Evolutionary conservation across 179 eudicot genomes (phyloP).

Genomic region (Sideroxylon spinosum): DNA sequence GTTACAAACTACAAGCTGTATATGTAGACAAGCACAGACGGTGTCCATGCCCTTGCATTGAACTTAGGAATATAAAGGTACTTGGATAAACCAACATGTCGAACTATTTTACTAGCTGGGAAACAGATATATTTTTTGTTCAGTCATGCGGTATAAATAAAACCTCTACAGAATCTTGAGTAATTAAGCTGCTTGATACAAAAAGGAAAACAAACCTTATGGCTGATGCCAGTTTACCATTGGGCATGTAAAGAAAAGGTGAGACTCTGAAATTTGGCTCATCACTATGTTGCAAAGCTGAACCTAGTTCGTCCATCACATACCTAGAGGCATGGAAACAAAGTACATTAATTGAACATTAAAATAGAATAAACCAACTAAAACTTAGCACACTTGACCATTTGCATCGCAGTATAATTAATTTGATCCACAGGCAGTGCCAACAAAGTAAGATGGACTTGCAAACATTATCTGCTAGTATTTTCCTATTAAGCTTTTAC

Average conservation of each 20-base stretch:
- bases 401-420: not conserved
- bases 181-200: not conserved
- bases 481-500: not conserved
- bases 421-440: not conserved
- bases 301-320: slow-evolving; percentile 99
- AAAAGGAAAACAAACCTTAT: slow-evolving; percentile 50
- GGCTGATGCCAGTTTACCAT: slow-evolving; percentile 86
- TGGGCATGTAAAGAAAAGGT: slow-evolving; percentile 96
- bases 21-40: slow-evolving; percentile 4
- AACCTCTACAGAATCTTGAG: not conserved
- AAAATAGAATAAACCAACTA: not conserved
- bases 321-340: slow-evolving; percentile 50
- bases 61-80: slow-evolving; percentile 5
- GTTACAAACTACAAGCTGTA: not conserved
- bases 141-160: not conserved
- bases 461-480: not conserved
- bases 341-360: not conserved
- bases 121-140: not conserved
- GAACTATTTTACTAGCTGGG: not conserved
- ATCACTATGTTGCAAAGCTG: slow-evolving; percentile 94
- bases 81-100: not conserved
- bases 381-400: not conserved
- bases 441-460: not conserved
- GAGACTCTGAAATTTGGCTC: slow-evolving; percentile 76
- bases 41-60: not conserved